Percentiles rank a stretch among this genome's conserved stretches.
These are phyloP conservation scores for Tetrapyrgos nigripes DNA, from an alignment of 1,284 basidiomycete genomes.

Conservation along the genomic window DNA sequence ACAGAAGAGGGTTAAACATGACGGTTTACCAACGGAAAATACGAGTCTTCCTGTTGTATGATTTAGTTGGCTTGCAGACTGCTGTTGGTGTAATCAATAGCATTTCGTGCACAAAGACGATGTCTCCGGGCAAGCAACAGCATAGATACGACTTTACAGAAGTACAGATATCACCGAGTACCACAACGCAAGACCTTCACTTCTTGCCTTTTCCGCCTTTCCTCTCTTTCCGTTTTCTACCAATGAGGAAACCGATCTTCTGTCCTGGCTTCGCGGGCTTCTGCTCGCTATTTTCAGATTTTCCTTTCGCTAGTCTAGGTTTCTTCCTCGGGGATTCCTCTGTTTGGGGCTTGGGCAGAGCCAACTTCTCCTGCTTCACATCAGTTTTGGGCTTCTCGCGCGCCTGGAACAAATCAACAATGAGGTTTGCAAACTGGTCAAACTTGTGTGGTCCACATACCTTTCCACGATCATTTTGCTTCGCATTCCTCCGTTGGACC, in stretches of 20 bases:
- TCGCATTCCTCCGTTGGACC: slow-evolving; percentile 68
- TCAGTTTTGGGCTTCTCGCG: slow-evolving; percentile 16
- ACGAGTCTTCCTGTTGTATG: slow-evolving; percentile 1
- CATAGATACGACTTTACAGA: not conserved
- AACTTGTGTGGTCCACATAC: slow-evolving; percentile 11
- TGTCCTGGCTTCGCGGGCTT: slow-evolving; percentile 34
- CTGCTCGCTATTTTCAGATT: slow-evolving; percentile 1
- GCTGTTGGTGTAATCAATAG: no score
- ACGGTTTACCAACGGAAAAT: no score
- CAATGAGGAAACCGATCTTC: slow-evolving; percentile 55
- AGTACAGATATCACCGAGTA: not conserved
- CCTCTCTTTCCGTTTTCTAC: slow-evolving; percentile 57
- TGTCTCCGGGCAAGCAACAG: not conserved
- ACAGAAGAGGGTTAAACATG: slow-evolving; percentile 51
- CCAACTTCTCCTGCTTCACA: slow-evolving; percentile 14
- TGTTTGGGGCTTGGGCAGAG: slow-evolving; percentile 17
- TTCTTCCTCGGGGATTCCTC: slow-evolving; percentile 48
- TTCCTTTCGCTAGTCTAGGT: slow-evolving; percentile 21
- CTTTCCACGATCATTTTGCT: slow-evolving; percentile 42
- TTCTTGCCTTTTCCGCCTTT: slow-evolving; percentile 45
- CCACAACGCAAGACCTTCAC: not conserved
- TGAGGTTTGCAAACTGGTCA: not conserved
- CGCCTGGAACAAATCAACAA: not conserved
- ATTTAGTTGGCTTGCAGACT: no score
- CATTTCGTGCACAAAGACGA: no score